Evolutionary conservation across 2,329 filamentous ascomycete species (phyloP).

Genomic region (Zymoseptoria pseudotritici): DNA sequence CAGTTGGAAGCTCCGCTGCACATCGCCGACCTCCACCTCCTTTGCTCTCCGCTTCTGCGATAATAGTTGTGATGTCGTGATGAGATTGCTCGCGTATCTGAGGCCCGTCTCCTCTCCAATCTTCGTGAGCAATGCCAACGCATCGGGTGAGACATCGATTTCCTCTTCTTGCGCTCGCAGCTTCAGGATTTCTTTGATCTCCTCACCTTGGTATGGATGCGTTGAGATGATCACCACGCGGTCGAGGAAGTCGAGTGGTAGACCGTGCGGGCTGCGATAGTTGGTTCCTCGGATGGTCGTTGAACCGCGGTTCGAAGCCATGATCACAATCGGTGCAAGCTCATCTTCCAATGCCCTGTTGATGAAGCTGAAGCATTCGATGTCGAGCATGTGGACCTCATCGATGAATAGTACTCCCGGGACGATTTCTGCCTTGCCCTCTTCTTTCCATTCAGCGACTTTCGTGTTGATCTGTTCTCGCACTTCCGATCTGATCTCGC

Average conservation of each 20-base stretch:
- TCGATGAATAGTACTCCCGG: conserved; percentile 97
- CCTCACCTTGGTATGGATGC: conserved; percentile 69
- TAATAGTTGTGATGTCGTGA: conserved; percentile 86
- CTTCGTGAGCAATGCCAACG: conserved; percentile 87
- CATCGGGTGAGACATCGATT: conserved; percentile 82
- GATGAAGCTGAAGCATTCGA: conserved; percentile 98
- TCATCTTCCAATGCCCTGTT: conserved; percentile 94
- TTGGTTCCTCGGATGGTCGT: conserved; percentile 88
- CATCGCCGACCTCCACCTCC: conserved; percentile 77
- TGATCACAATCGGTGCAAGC: conserved; percentile 93
- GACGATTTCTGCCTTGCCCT: conserved; percentile 97
- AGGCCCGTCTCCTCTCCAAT: conserved; percentile 89
- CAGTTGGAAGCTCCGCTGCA: conserved; percentile 85
- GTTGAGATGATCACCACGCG: conserved; percentile 95
- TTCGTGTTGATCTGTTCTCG: conserved; percentile 99
- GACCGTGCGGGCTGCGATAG: conserved; percentile 85
- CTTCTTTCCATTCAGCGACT: conserved; percentile 97
- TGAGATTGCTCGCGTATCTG: conserved; percentile 94
- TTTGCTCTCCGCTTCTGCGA: conserved; percentile 77
- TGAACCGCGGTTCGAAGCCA: conserved; percentile 94
- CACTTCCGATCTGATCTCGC: conserved; percentile 94
- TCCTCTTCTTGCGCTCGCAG: conserved; percentile 95
- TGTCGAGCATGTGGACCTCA: conserved; percentile 99
- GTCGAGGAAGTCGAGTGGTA: conserved; percentile 93
- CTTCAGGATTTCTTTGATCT: conserved; percentile 85